These are phyloP conservation scores for Petunia hybrid DNA, from an alignment of 305 asterid genomes.

Conservation along the genomic window DNA sequence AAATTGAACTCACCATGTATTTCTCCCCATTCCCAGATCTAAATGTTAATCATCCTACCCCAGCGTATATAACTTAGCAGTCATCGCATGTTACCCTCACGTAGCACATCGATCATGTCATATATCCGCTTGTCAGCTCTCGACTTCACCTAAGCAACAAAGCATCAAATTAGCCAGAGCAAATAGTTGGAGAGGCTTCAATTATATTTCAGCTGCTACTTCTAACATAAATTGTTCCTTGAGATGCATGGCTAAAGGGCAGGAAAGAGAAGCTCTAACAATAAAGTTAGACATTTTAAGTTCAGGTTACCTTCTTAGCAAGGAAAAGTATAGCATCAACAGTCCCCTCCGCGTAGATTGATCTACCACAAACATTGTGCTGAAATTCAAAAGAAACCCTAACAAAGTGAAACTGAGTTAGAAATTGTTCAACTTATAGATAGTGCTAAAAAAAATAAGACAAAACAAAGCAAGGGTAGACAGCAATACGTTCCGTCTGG, in stretches of 20 bases:
- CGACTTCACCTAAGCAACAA: slow-evolving; percentile 51
- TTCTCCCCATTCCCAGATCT: too few species aligned
- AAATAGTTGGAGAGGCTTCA: not conserved
- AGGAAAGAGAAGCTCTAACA: too few species aligned
- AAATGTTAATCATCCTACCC: too few species aligned
- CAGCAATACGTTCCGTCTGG: slow-evolving; percentile 81
- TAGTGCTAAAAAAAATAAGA: slow-evolving; percentile 16
- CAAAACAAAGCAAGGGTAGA: not conserved
- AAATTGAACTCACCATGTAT: too few species aligned
- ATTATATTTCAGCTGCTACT: not conserved
- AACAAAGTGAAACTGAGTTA: not conserved
- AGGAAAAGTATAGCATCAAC: slow-evolving; percentile 58
- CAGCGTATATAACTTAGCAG: not conserved
- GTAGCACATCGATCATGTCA: slow-evolving; percentile 41
- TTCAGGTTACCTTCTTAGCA: slow-evolving; percentile 67
- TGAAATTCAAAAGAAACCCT: slow-evolving; percentile 23
- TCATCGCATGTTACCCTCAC: slow-evolving; percentile 86
- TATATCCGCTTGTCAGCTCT: slow-evolving; percentile 5
- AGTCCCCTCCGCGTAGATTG: too few species aligned
- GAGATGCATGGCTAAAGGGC: too few species aligned
- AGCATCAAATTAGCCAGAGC: not conserved
- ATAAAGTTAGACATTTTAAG: too few species aligned
- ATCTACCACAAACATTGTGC: too few species aligned
- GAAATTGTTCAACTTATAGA: not conserved
- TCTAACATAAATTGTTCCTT: not conserved